Conservation (phyloP, 2,329 filamentous ascomycete genomes). For the Blumeriella jaapii region DNA sequence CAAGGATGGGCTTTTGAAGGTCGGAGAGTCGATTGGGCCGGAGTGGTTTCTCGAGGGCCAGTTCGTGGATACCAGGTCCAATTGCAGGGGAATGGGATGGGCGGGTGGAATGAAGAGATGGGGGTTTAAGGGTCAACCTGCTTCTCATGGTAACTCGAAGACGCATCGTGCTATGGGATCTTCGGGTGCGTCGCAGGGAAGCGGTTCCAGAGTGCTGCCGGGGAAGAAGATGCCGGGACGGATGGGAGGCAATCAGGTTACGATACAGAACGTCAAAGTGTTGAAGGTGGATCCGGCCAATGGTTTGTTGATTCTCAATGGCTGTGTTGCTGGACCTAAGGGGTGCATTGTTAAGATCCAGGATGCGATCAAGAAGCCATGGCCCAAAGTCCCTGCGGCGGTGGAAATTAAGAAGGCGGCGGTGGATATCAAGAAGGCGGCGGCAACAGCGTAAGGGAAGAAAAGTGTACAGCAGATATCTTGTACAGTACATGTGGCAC, state of each 20-base stretch:
- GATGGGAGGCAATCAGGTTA: conserved; percentile 85
- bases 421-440: neutral
- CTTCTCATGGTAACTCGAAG: conserved; percentile 90
- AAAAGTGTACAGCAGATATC: conserved; percentile 13
- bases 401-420: conserved; percentile 34
- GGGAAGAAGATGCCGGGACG: conserved; percentile 97
- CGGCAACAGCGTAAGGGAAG: conserved; percentile 25
- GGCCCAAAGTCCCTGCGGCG: conserved; percentile 45
- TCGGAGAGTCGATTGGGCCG: conserved; percentile 69
- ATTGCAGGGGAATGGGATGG: conserved; percentile 82
- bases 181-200: conserved; percentile 77
- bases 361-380: conserved; percentile 82
- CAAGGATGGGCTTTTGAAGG: conserved; percentile 57
- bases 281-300: conserved; percentile 78
- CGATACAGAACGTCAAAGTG: conserved; percentile 83
- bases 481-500: conserved; percentile 25
- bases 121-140: conserved; percentile 79
- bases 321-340: conserved; percentile 79
- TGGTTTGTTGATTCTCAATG: conserved; percentile 80
- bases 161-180: conserved; percentile 90
- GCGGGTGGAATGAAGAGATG: conserved; percentile 96
- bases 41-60: conserved; percentile 87
- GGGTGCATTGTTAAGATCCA: conserved; percentile 74
- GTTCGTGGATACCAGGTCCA: conserved; percentile 73
- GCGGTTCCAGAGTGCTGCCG: conserved; percentile 82